Evolutionary conservation across 1,139 yeast genomes (phyloP).

Genomic region (Pichia kudriavzevii): DNA sequence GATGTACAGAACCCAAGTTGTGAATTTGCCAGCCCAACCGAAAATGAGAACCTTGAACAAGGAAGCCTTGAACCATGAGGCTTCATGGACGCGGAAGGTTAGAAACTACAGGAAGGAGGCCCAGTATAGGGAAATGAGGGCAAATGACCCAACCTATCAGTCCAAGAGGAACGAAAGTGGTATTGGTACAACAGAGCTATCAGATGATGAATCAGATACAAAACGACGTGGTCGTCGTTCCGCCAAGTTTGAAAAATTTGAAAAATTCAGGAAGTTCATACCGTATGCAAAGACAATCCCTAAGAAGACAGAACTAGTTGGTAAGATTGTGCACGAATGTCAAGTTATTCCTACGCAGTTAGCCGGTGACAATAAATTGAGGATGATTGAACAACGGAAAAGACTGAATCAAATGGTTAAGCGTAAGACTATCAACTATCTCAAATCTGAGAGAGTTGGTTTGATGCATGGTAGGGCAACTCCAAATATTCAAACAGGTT

Average conservation of each 20-base stretch:
- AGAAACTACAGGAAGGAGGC: constrained; percentile 29
- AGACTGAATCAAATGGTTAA: constrained; percentile 30
- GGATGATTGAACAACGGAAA: constrained; percentile 40
- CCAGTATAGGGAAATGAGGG: constrained; percentile 28
- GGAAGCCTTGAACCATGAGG: constrained; percentile 30
- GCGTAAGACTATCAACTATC: constrained; percentile 34
- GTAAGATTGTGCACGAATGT: constrained; percentile 90
- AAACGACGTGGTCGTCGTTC: constrained; percentile 7
- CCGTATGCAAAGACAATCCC: constrained; percentile 80
- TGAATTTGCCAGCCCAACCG: constrained; percentile 44
- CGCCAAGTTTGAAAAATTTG: constrained; percentile 12
- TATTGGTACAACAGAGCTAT: constrained; percentile 20
- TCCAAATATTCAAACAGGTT: constrained; percentile 63
- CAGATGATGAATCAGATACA: constrained; percentile 6
- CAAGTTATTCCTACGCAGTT: constrained; percentile 71
- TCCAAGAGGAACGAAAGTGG: constrained; percentile 23
- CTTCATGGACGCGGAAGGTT: constrained; percentile 25
- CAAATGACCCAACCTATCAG: constrained; percentile 16
- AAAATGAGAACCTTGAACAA: constrained; percentile 35
- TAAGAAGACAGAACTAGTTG: constrained; percentile 76
- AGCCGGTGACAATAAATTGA: constrained; percentile 66
- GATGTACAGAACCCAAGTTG: constrained; percentile 46
- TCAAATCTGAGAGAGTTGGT: constrained; percentile 61
- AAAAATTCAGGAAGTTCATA: constrained; percentile 31
- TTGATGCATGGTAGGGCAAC: constrained; percentile 81